phyloP scores from a whole-genome alignment of 2,329 filamentous ascomycete species.

The Corniculantispora saksenae region DNA sequence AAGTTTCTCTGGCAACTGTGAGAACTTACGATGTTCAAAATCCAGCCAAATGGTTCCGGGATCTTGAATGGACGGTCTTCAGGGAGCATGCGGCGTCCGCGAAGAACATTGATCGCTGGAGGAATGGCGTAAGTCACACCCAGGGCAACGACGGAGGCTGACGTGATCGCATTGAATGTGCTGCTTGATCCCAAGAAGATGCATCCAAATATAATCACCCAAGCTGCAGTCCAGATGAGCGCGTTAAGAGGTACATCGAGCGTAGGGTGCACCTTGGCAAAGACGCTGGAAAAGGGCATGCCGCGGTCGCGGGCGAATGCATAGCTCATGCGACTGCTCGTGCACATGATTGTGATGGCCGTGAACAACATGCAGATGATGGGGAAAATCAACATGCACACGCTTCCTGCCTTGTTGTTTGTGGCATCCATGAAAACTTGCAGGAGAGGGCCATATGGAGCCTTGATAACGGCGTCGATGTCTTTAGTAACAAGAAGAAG shows the following conservation, averaged over 20 bases:
- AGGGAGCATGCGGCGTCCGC: constrained; percentile 11
- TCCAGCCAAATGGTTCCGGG: constrained; percentile 15
- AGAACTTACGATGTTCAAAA: constrained; percentile 10
- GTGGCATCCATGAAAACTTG: constrained; percentile 66
- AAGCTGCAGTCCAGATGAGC: constrained; percentile 57
- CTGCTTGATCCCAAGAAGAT: constrained; percentile 66
- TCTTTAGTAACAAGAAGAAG: constrained; percentile 65
- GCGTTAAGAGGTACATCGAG: constrained; percentile 70
- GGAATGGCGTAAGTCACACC: constrained; percentile 75
- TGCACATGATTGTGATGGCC: constrained; percentile 65
- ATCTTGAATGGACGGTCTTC: constrained; percentile 17
- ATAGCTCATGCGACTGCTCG: constrained; percentile 65
- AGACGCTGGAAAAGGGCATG: constrained; percentile 60
- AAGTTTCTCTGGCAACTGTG: too few species aligned
- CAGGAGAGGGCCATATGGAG: constrained; percentile 58
- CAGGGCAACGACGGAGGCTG: constrained; percentile 70
- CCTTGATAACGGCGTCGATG: constrained; percentile 55
- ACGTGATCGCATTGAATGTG: constrained; percentile 72
- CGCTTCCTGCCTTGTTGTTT: constrained; percentile 58
- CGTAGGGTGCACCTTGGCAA: constrained; percentile 60
- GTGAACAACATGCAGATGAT: constrained; percentile 65
- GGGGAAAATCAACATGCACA: constrained; percentile 66
- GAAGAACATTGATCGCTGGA: constrained; percentile 60
- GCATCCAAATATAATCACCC: constrained; percentile 68
- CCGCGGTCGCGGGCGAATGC: constrained; percentile 67